phyloP scores from a whole-genome alignment of 2,329 filamentous ascomycete species.

The Pseudogymnoascus sp. region DNA sequence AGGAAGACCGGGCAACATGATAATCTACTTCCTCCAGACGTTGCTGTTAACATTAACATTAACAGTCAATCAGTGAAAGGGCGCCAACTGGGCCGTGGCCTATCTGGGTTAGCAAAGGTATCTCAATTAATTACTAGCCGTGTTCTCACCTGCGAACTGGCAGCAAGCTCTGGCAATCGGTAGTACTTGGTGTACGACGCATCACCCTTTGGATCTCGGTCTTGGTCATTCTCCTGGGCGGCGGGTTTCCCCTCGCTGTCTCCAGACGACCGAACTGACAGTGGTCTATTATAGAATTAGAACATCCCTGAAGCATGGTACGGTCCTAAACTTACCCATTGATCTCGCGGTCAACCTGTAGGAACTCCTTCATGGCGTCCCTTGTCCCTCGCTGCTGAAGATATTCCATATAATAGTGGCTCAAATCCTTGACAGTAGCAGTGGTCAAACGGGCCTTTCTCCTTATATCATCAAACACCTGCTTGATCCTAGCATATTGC shows the following conservation, averaged over 20 bases:
- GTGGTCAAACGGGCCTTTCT: slow-evolving; percentile 62
- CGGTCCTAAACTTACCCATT: slow-evolving; percentile 56
- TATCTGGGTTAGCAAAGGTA: background rate
- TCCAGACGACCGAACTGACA: slow-evolving; percentile 33
- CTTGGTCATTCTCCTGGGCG: slow-evolving; percentile 32
- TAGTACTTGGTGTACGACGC: slow-evolving; percentile 37
- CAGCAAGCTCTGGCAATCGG: slow-evolving; percentile 21
- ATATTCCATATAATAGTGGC: slow-evolving; percentile 72
- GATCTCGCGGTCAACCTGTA: slow-evolving; percentile 74
- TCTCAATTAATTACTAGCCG: background rate
- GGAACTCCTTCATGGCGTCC: slow-evolving; percentile 77
- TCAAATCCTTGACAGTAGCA: slow-evolving; percentile 63
- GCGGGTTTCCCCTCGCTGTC: slow-evolving; percentile 32
- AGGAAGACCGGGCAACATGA: background rate
- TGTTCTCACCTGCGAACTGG: background rate
- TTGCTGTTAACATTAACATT: background rate
- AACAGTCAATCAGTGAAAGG: background rate
- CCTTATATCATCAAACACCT: slow-evolving; percentile 68
- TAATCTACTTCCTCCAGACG: background rate
- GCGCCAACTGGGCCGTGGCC: background rate
- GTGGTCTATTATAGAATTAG: slow-evolving; percentile 29
- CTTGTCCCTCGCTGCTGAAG: slow-evolving; percentile 75
- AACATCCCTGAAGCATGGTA: background rate
- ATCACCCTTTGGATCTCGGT: slow-evolving; percentile 35
- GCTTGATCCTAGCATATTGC: slow-evolving; percentile 67